These are phyloP conservation scores for Ganoderma resinaceum DNA, from an alignment of 1,284 basidiomycete species.

Conservation along the genomic window DNA sequence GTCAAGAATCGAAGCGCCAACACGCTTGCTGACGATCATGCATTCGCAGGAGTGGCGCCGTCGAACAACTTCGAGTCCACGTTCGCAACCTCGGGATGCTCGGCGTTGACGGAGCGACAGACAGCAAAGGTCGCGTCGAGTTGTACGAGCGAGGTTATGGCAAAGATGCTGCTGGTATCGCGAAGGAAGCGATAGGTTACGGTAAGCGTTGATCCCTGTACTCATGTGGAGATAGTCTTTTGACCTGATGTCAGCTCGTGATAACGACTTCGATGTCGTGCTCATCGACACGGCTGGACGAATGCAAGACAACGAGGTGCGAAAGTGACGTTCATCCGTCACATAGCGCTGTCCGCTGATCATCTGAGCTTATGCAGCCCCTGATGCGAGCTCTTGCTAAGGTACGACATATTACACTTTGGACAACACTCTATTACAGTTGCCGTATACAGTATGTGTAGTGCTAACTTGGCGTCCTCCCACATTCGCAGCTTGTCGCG, in stretches of 20 bases:
- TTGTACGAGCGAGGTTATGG: constrained; percentile 97
- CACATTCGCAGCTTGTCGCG: constrained; percentile 72
- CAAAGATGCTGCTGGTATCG: constrained; percentile 97
- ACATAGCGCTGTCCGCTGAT: constrained; percentile 9
- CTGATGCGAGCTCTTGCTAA: constrained; percentile 98
- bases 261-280: constrained; percentile 92
- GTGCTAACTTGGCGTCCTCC: constrained; percentile 2
- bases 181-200: constrained; percentile 91
- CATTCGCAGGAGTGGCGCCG: constrained; percentile 82
- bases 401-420: constrained; percentile 47
- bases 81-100: constrained; percentile 94
- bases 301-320: constrained; percentile 97
- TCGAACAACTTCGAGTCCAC: constrained; percentile 97
- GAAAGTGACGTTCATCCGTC: constrained; percentile 29
- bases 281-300: constrained; percentile 97
- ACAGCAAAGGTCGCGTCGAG: constrained; percentile 84
- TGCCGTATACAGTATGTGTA: neutral
- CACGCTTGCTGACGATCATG: neutral
- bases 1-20: constrained; percentile 30
- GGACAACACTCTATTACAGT: neutral
- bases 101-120: constrained; percentile 70
- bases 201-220: constrained; percentile 54
- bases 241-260: constrained; percentile 61
- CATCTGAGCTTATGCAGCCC: constrained; percentile 55
- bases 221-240: constrained; percentile 2